phyloP scores from a whole-genome alignment of 495 filamentous ascomycete genomes.

The Annulohypoxylon moriforme region DNA sequence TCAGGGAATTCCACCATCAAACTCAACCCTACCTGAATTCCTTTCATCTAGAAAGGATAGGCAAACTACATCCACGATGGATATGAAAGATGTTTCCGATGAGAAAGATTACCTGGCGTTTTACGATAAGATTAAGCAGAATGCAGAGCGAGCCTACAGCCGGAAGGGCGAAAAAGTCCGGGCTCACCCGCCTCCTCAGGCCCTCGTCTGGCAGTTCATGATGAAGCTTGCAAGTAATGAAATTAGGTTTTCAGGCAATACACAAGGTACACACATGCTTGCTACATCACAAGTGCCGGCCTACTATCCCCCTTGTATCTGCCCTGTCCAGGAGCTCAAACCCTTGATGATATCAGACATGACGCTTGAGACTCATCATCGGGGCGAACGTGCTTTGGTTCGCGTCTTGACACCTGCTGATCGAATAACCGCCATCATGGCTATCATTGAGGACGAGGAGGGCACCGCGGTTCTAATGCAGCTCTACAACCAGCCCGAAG shows the following conservation, averaged over 20 bases:
- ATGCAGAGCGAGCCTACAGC: conserved; percentile 8
- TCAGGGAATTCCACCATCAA: background rate
- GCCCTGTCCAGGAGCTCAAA: conserved; percentile 20
- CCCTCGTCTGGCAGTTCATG: conserved; percentile 17
- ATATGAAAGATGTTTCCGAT: conserved; percentile 1
- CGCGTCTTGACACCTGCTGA: conserved; percentile 52
- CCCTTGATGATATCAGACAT: conserved; percentile 47
- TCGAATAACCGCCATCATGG: conserved; percentile 52
- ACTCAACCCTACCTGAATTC: background rate
- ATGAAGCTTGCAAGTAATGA: background rate
- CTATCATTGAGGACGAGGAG: conserved; percentile 62
- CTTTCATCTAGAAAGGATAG: background rate
- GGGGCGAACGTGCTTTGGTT: conserved; percentile 55
- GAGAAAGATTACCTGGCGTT: background rate
- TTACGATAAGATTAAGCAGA: background rate
- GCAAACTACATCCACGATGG: conserved; percentile 4
- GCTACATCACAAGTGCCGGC: conserved; percentile 15
- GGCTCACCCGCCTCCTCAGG: conserved; percentile 12
- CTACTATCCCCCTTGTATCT: conserved; percentile 28
- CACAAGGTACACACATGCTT: background rate
- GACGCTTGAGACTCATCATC: conserved; percentile 61
- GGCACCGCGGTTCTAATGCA: conserved; percentile 52
- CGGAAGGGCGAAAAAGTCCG: conserved; percentile 35
- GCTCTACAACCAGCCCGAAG: conserved; percentile 55
- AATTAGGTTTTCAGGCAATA: background rate